phyloP scores from a whole-genome alignment of 1,284 basidiomycete genomes.

The Pterulicium gracile region DNA sequence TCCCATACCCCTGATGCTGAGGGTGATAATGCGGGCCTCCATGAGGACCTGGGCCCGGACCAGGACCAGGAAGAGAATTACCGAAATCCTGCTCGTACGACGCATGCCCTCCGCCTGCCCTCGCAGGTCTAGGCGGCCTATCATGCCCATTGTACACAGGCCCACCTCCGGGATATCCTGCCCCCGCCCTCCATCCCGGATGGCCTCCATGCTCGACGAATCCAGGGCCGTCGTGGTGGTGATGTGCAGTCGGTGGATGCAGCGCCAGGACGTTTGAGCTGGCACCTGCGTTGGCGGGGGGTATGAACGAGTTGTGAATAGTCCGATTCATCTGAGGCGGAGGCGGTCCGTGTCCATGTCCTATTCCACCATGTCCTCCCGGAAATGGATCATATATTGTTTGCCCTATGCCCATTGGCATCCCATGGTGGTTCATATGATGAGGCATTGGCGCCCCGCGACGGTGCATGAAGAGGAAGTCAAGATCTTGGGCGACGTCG shows the following conservation, averaged over 20 bases:
- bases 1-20: not conserved
- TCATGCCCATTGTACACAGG: not conserved
- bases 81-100: not conserved
- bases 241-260: slow-evolving; percentile 10
- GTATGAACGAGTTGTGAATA: too few relatives aligned
- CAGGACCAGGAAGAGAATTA: not conserved
- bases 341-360: too few relatives aligned
- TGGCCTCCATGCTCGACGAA: too few relatives aligned
- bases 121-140: not conserved
- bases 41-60: slow-evolving; percentile 3
- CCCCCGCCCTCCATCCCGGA: too few relatives aligned
- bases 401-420: too few relatives aligned
- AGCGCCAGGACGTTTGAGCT: too few relatives aligned
- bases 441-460: slow-evolving; percentile 16
- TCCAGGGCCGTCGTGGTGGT: slow-evolving; percentile 6
- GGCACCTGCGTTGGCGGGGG: too few relatives aligned
- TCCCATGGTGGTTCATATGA: slow-evolving; percentile 18
- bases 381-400: too few relatives aligned
- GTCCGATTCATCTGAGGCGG: too few relatives aligned
- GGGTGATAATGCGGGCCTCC: slow-evolving; percentile 1
- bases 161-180: not conserved
- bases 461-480: slow-evolving; percentile 40
- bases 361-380: too few relatives aligned
- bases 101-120: too few relatives aligned
- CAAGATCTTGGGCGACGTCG: slow-evolving; percentile 46